These are phyloP conservation scores for Plectranthus barbatus DNA, from an alignment of 257 asterid species.

Conservation along the genomic window DNA sequence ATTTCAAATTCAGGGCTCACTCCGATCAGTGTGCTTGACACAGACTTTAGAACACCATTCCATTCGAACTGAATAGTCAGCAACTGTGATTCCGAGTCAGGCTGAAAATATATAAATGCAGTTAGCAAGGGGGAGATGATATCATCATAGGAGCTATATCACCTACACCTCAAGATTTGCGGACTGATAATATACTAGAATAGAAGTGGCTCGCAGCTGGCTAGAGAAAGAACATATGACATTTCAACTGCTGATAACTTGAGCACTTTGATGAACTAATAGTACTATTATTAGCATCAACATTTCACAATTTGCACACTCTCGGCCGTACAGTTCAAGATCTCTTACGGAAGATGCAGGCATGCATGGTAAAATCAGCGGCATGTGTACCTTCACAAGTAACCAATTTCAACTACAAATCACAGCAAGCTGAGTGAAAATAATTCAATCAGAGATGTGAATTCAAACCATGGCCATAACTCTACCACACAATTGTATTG, in stretches of 20 bases:
- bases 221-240: neutral
- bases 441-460: no score
- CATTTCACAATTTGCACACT: neutral
- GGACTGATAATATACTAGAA: neutral
- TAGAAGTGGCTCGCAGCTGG: no score
- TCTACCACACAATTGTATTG: neutral
- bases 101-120: constrained; percentile 39
- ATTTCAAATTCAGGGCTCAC: constrained; percentile 96
- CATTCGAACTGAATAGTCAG: constrained; percentile 91
- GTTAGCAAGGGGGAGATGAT: neutral
- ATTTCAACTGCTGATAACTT: neutral
- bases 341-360: neutral
- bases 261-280: neutral
- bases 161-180: neutral
- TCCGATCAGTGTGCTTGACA: constrained; percentile 80
- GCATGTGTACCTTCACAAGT: neutral
- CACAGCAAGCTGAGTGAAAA: neutral
- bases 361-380: neutral
- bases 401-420: neutral
- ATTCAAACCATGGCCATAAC: no score
- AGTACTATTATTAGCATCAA: neutral
- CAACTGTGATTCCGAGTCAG: constrained; percentile 74
- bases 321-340: neutral
- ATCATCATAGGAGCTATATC: neutral
- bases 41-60: constrained; percentile 88